Base-by-base conservation (phyloP, 768 basidiomycete genomes). In the Mycena kentingensis region DNA sequence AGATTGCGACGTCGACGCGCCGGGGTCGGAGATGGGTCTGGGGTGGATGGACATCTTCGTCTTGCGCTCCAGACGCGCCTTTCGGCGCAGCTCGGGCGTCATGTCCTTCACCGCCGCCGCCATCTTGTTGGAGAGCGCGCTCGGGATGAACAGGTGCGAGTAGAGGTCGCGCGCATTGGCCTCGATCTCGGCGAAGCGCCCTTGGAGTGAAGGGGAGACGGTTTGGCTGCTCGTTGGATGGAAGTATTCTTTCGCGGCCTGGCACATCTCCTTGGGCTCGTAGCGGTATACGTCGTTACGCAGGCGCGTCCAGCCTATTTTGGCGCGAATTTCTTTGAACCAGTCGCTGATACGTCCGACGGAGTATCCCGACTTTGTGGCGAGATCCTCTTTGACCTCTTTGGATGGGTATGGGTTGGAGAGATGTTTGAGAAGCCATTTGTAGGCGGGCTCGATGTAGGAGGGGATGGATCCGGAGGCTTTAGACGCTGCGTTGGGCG, bases 401-500 rank as follows among this genome's bases (percentile, higher is more conserved):
- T 52, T 68, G 0, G 71, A 57, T 0, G 83, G 83, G 49, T 84
- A 84, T 0, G 83, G 83, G 52, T 81, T 73, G 38, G 79, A 74
- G 0, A 83, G 45, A 38, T 84, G 76, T 0, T 61, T 37, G 1
- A 78, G 19, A 1, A 83, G 57, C 80, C 81, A 83, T 3, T 43
- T 51, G 49, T 74, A 70, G 0, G 72, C 66, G 1, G 67, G 64
- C 26, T 60, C 62, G 49, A 72, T 63, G 44, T 70, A 70, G 3
- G 63, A 31, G 19, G 67, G 54, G 16, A 42, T 45, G 39, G 54
- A 46, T n/a, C n/a, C n/a, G 19, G 57, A 35, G 42, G 52, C 41
- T 16, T 38, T 45, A n/a, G 31, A 22, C 16, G 35, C 19, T 1
- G 35, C 16, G 5, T 25, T 18, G 12, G 25, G 26, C 21, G 32